phyloP scores from a whole-genome alignment of 2,329 filamentous ascomycete genomes.

The Coniochaeta sp. region DNA sequence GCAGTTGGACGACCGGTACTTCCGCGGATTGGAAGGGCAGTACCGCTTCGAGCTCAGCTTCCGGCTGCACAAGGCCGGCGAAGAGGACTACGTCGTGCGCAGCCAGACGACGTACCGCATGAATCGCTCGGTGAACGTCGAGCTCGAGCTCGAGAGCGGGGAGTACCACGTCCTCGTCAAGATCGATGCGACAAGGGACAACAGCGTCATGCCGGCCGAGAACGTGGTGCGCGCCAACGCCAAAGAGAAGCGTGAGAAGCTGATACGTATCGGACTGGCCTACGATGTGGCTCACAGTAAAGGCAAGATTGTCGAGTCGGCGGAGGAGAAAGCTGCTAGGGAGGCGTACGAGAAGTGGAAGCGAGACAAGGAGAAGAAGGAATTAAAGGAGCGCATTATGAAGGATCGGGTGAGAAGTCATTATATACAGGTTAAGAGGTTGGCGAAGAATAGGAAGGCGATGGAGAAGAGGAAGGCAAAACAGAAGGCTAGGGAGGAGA shows the following conservation, averaged over 20 bases:
- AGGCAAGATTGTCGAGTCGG: conserved; percentile 41
- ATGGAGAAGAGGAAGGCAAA: conserved; percentile 27
- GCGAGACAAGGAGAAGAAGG: conserved; percentile 36
- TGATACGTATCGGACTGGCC: conserved; percentile 48
- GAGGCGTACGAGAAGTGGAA: conserved; percentile 39
- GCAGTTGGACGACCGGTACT: conserved; percentile 56
- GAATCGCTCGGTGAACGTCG: conserved; percentile 50
- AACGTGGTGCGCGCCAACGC: conserved; percentile 48
- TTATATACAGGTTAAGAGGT: conserved; percentile 26
- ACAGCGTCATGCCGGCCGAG: conserved; percentile 37
- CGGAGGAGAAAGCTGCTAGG: conserved; percentile 39
- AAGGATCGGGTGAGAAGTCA: conserved; percentile 26
- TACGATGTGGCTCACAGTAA: conserved; percentile 56
- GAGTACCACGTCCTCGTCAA: conserved; percentile 50
- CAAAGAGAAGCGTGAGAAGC: conserved; percentile 45
- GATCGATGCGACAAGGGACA: conserved; percentile 42
- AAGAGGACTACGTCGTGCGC: conserved; percentile 52
- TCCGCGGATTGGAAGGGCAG: conserved; percentile 51
- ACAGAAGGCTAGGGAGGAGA: conserved; percentile 20
- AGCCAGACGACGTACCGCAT: conserved; percentile 52
- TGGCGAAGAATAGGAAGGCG: conserved; percentile 27
- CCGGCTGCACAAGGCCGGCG: conserved; percentile 34
- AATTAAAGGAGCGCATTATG: conserved; percentile 31
- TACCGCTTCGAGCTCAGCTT: conserved; percentile 37
- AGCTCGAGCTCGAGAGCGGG: conserved; percentile 45